Base-by-base conservation (phyloP, 768 basidiomycete species). In the Clathrus columnatus region DNA sequence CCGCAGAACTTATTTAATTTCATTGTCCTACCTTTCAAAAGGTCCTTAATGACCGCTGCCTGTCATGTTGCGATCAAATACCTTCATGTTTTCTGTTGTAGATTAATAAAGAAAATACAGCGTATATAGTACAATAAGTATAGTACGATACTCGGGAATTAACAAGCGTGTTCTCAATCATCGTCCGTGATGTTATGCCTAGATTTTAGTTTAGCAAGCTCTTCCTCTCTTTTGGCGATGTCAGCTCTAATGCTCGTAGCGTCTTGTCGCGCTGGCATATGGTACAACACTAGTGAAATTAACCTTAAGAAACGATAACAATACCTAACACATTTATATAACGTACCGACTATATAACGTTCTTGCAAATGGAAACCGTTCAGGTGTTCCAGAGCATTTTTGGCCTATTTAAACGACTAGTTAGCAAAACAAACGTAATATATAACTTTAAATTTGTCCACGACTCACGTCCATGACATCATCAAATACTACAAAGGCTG, bases 351-450 rank as follows among this genome's bases (percentile, higher is more conserved):
- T 51, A 99, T 95, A 71, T 98, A 99, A 23, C 95, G 87, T 70
- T 96, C 95, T 73, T 93, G 92, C 57, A 99, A 69, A 73, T 99
- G 95, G 74, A 99, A 99, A 45, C 95, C 95, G 63, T 98, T 98
- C 65, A 98, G 70, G 69, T 96, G 93, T 66, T 94, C 94, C 55
- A 96, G 81, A 0, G 95, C 95, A 65, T 94, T 93, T 71, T 96
- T 95, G 20, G 95, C 95, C 90, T 96, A 64, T 11, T 52, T 45
- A 23, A 20, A 16, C 21, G 27, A 18, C n/a, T 29, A 55, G 24
- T 32, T 18, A 17, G 56, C 52, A 20, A 24, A 56, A 44, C 18
- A 43, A 20, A 27, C 48, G 30, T 50, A 23, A 50, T n/a, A 50
- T 44, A 36, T 10, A 29, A 26, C n/a, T n/a, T n/a, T 57, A 27